Evolutionary conservation across 2,329 filamentous ascomycete species (phyloP).

Genomic region (Cercospora brassicicola): DNA sequence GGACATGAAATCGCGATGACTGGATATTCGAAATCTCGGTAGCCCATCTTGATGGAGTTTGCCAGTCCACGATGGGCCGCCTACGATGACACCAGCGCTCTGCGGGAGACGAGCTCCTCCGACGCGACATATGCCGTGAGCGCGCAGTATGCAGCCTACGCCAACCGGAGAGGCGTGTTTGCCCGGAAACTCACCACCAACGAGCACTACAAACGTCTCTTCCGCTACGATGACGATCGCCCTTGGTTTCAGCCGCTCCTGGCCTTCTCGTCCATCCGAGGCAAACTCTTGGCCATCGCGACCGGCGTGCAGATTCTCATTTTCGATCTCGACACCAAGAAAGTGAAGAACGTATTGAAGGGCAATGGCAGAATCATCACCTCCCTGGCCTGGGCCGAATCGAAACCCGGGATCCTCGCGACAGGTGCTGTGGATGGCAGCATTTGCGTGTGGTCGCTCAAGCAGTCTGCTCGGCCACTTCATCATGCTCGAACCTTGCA

Average conservation of each 20-base stretch:
- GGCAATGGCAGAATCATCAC: constrained; percentile 30
- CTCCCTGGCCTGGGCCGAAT: constrained; percentile 20
- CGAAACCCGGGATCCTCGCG: constrained; percentile 22
- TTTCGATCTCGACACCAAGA: constrained; percentile 24
- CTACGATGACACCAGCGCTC: constrained; percentile 6
- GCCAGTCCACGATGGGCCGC: constrained; percentile 16
- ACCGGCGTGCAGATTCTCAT: constrained; percentile 27
- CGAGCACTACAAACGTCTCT: constrained; percentile 14
- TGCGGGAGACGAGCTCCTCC: not conserved
- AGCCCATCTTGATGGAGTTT: constrained; percentile 17
- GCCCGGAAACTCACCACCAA: constrained; percentile 14
- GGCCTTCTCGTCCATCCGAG: constrained; percentile 22
- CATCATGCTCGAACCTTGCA: constrained; percentile 22
- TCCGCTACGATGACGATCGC: constrained; percentile 15
- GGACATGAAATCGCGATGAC: not conserved
- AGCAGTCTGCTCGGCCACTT: constrained; percentile 20
- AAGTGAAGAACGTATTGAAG: constrained; percentile 19
- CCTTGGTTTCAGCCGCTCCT: constrained; percentile 23
- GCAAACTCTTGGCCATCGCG: constrained; percentile 28
- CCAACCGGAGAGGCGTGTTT: constrained; percentile 21
- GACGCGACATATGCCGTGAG: constrained; percentile 24
- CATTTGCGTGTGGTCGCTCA: constrained; percentile 29
- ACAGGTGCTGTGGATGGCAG: constrained; percentile 28
- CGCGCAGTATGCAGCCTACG: constrained; percentile 26
- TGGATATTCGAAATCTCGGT: not conserved